Base-by-base conservation (phyloP, 192 early-diverging fungal genomes). In the Coemansia sp. region DNA sequence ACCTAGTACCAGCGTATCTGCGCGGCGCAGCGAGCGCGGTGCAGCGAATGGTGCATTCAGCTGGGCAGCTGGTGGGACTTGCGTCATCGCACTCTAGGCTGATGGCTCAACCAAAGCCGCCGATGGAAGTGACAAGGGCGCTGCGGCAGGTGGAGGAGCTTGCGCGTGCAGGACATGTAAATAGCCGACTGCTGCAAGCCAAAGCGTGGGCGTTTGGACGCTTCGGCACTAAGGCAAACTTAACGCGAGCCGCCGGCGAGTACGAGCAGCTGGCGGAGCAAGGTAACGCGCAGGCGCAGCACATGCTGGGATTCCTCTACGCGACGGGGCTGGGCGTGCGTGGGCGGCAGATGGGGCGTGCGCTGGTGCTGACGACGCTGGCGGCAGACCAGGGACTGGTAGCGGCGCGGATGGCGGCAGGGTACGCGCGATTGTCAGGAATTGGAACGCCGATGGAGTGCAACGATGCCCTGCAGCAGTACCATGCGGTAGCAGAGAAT, bases 271-370 rank as follows among this genome's bases (percentile, higher is more conserved):
- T 90, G 25, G 84, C 88, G 2, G 64, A 79, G 25, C 46, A 60
- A 26, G 94, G 93, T 43, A 87, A 91, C 60, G 78, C 88, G 3
- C 78, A 84, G 10, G 94, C 89, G 13, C 96, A 93, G 58, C 86
- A 93, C 23, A 89, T 89, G 78, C 64, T 96, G 5, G 96, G 94
- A 11, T 81, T 93, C 41, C 84, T 93, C 66, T 88, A 96, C 66
- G 86, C 94, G 10, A 93, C 94, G 0, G 94, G 92, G 1, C 49
- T 97, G 41, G 93, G 93, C 8, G 55, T 55, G 28, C 38, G 34
- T 0, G 55, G 62, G 55, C 77, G 65, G 47, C 59, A 57, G 26
- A 65, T 70, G 53, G 50, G 64, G 47, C 45, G 56, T 68, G 83
- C 85, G 17, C 62, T 87, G 29, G 44, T 93, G 2, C 89, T 93